Percentiles rank a stretch among this genome's conserved stretches.
Evolutionary conservation across 164 flowering plant species (phyloP).

Genomic region (Houttuynia cordata): DNA sequence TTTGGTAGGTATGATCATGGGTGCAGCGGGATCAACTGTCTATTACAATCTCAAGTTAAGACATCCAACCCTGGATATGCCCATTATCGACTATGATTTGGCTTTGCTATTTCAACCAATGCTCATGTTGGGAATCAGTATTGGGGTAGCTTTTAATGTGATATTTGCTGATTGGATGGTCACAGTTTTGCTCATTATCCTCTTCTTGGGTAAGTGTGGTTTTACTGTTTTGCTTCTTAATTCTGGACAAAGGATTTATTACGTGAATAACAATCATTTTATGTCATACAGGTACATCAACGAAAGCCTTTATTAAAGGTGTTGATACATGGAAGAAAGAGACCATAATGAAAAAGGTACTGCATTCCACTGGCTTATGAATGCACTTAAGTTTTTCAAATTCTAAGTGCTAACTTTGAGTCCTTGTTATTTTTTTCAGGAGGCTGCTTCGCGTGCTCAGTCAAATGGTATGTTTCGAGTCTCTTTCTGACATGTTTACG

Average conservation of each 20-base stretch:
- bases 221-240: no score
- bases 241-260: no score
- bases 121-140: constrained; percentile 96
- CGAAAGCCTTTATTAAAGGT: constrained; percentile 82
- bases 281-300: constrained; percentile 58
- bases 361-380: not conserved
- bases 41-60: constrained; percentile 84
- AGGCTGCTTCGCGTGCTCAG: constrained; percentile 36
- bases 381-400: not conserved
- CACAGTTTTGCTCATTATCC: constrained; percentile 79
- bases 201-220: constrained; percentile 64
- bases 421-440: constrained; percentile 26
- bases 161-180: constrained; percentile 98
- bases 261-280: not conserved
- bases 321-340: constrained; percentile 93
- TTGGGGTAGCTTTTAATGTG: constrained; percentile 94
- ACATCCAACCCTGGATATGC: constrained; percentile 92
- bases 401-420: not conserved
- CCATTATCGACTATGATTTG: constrained; percentile 91
- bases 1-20: constrained; percentile 92
- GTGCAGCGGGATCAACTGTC: constrained; percentile 90
- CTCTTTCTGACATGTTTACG: not conserved
- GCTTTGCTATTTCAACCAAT: constrained; percentile 96
- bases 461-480: constrained; percentile 32
- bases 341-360: constrained; percentile 68